These are phyloP conservation scores for Curvularia lunata DNA, from an alignment of 2,329 filamentous ascomycete genomes.

Conservation along the genomic window DNA sequence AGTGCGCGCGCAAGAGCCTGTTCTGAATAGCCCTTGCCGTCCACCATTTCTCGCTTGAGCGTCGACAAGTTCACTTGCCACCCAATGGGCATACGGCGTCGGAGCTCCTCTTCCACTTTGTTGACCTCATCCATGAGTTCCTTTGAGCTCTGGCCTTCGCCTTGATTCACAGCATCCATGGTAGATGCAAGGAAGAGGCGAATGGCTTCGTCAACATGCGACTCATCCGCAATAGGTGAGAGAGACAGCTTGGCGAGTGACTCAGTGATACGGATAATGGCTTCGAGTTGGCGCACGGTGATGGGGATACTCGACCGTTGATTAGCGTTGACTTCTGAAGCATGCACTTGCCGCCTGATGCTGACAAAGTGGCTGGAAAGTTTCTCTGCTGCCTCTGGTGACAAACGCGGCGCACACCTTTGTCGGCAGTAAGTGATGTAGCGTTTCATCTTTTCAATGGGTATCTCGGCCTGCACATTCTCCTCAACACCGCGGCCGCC, in stretches of 20 bases:
- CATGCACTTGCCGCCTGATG: constrained; percentile 92
- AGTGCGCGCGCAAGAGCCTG: constrained; percentile 83
- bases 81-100: constrained; percentile 85
- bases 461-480: constrained; percentile 82
- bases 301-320: constrained; percentile 93
- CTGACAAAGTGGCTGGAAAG: constrained; percentile 96
- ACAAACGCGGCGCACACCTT: constrained; percentile 89
- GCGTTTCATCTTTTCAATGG: constrained; percentile 95
- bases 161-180: constrained; percentile 96
- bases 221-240: constrained; percentile 83
- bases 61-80: constrained; percentile 93
- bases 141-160: constrained; percentile 76
- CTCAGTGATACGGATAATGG: constrained; percentile 96
- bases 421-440: constrained; percentile 98
- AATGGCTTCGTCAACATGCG: constrained; percentile 96
- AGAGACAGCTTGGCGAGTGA: constrained; percentile 90
- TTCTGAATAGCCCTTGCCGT: constrained; percentile 88
- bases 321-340: constrained; percentile 87
- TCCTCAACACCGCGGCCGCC: constrained; percentile 83
- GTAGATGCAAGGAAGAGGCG: constrained; percentile 94
- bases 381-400: constrained; percentile 90
- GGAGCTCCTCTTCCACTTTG: constrained; percentile 87
- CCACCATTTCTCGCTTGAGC: constrained; percentile 86
- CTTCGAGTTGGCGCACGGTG: constrained; percentile 94
- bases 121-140: constrained; percentile 90